phyloP scores from a whole-genome alignment of 805 yeast species.

The Nakazawaea wickerhamii region DNA sequence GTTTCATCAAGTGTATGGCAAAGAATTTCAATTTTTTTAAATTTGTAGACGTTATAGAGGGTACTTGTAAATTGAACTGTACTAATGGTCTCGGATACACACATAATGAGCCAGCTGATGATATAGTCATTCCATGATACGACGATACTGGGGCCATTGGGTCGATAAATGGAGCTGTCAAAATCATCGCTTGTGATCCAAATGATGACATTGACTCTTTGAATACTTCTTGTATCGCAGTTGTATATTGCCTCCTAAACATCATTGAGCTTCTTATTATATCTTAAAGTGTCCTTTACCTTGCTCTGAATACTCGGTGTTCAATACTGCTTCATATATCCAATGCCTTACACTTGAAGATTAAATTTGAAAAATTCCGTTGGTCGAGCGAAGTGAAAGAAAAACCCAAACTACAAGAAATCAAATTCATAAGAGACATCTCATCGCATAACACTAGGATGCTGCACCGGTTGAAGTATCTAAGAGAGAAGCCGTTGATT shows the following conservation, averaged over 20 bases:
- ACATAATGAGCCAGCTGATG: conserved; percentile 81
- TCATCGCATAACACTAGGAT: too few species aligned
- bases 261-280: background rate
- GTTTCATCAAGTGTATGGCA: conserved; percentile 74
- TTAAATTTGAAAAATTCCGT: too few species aligned
- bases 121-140: conserved; percentile 74
- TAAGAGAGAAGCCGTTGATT: conserved; percentile 1
- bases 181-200: conserved; percentile 46
- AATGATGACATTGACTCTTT: conserved; percentile 30
- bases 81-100: conserved; percentile 71
- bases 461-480: too few species aligned
- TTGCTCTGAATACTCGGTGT: too few species aligned
- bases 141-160: conserved; percentile 15
- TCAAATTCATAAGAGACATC: too few species aligned
- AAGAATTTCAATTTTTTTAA: conserved; percentile 53
- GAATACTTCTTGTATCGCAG: conserved; percentile 22
- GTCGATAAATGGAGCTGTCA: conserved; percentile 42
- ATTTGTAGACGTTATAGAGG: conserved; percentile 71
- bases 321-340: too few species aligned
- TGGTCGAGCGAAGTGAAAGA: too few species aligned
- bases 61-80: conserved; percentile 82
- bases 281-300: background rate
- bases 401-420: background rate
- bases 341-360: too few species aligned
- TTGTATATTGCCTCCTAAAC: background rate